Evolutionary conservation across 345 rosid genomes (phyloP).

Genomic region (Punica granatum): DNA sequence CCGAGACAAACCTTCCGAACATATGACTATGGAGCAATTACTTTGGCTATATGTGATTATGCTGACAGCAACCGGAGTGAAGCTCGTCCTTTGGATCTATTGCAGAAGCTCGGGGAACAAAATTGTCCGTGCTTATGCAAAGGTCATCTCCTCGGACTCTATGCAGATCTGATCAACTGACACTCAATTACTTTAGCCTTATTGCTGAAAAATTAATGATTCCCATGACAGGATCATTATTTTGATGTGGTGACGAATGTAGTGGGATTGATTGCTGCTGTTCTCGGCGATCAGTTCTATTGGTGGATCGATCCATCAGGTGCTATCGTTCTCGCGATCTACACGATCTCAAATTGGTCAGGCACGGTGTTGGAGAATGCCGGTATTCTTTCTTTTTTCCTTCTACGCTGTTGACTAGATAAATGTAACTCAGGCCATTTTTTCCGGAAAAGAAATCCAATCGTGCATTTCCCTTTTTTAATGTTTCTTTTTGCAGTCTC

Average conservation of each 20-base stretch:
- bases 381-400: conserved; percentile 30
- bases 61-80: conserved; percentile 66
- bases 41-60: conserved; percentile 71
- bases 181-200: no score
- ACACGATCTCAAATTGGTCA: conserved; percentile 82
- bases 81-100: conserved; percentile 79
- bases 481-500: conserved; percentile 40
- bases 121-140: conserved; percentile 87
- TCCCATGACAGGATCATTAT: conserved; percentile 64
- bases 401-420: no score
- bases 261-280: conserved; percentile 71
- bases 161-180: no score
- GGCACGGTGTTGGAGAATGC: conserved; percentile 88
- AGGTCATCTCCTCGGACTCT: conserved; percentile 42
- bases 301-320: conserved; percentile 97
- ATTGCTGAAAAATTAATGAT: conserved; percentile 1
- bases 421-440: no score
- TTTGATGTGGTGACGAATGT: conserved; percentile 88
- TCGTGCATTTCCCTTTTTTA: not conserved
- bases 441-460: not conserved
- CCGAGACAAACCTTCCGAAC: conserved; percentile 29
- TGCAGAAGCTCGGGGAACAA: conserved; percentile 65
- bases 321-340: conserved; percentile 71
- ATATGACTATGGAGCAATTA: conserved; percentile 44
- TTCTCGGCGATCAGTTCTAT: conserved; percentile 59